Evolutionary conservation across 441 rosid genomes (phyloP).

Genomic region (Erysimum pusillum): DNA sequence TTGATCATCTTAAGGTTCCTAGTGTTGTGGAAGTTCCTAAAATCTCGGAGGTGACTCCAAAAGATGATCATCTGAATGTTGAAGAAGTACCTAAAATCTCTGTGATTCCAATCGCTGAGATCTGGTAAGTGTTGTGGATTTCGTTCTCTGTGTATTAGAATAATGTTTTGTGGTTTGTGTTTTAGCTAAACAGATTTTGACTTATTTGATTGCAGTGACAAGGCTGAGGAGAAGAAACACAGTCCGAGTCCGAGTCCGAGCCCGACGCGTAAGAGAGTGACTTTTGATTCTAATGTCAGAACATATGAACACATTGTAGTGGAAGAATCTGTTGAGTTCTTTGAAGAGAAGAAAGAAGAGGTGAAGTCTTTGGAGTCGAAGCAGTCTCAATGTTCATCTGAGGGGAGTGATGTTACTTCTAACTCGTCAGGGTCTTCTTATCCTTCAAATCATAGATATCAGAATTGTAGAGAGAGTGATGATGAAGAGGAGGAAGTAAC

Average conservation of each 20-base stretch:
- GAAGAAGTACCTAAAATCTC: conserved; percentile 23
- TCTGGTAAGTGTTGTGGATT: conserved; percentile 27
- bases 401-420: conserved; percentile 59
- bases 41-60: not conserved
- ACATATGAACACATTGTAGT: conserved; percentile 70
- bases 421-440: conserved; percentile 57
- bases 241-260: conserved; percentile 48
- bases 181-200: not conserved
- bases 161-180: too few species aligned
- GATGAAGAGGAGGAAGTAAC: conserved; percentile 68
- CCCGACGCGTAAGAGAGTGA: conserved; percentile 69
- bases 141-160: too few species aligned
- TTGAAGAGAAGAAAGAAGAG: conserved; percentile 41
- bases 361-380: conserved; percentile 44
- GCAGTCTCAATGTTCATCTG: conserved; percentile 61
- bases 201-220: conserved; percentile 34
- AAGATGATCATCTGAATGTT: conserved; percentile 15
- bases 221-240: conserved; percentile 53
- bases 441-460: conserved; percentile 82
- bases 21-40: conserved; percentile 41
- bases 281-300: conserved; percentile 71
- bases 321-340: conserved; percentile 52
- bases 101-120: conserved; percentile 23
- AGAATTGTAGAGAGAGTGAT: conserved; percentile 89
- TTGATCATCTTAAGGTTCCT: conserved; percentile 54